Evolutionary conservation across 495 filamentous ascomycete species (phyloP).

Genomic region (Thermochaetoides thermophila): DNA sequence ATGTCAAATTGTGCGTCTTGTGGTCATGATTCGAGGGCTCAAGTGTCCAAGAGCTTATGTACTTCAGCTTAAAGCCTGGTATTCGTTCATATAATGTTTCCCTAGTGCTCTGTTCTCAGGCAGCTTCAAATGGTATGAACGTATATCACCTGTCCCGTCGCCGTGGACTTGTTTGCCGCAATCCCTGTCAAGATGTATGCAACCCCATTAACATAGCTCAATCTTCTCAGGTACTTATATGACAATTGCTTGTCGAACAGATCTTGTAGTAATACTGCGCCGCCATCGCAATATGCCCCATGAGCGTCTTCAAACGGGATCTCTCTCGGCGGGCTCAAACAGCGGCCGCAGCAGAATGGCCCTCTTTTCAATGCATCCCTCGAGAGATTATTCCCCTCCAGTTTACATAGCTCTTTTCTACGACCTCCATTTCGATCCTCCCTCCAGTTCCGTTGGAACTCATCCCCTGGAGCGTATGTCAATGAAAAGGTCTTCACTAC

Average conservation of each 20-base stretch:
- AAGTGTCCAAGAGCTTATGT: no score
- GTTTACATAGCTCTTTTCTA: constrained; percentile 36
- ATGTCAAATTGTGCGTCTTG: no score
- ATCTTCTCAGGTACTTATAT: constrained; percentile 29
- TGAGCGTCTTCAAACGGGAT: constrained; percentile 24
- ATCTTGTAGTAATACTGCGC: constrained; percentile 30
- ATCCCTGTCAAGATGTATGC: constrained; percentile 42
- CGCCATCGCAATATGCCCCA: constrained; percentile 32
- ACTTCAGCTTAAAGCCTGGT: no score
- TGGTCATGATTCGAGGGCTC: no score
- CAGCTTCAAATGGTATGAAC: constrained; percentile 30
- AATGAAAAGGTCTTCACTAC: constrained; percentile 35
- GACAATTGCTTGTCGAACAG: constrained; percentile 27
- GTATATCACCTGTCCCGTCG: constrained; percentile 34
- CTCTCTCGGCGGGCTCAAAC: constrained; percentile 31
- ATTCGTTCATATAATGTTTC: no score
- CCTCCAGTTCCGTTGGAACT: constrained; percentile 33
- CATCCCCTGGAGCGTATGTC: constrained; percentile 35
- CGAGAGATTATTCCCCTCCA: constrained; percentile 30
- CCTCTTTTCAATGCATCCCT: constrained; percentile 27
- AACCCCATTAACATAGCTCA: constrained; percentile 39
- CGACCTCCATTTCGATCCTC: constrained; percentile 31
- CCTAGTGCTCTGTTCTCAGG: constrained; percentile 3
- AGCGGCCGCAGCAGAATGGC: constrained; percentile 24
- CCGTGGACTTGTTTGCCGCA: constrained; percentile 40